Conservation (phyloP, 2,329 filamentous ascomycete genomes). For the Neonectria sp. region DNA sequence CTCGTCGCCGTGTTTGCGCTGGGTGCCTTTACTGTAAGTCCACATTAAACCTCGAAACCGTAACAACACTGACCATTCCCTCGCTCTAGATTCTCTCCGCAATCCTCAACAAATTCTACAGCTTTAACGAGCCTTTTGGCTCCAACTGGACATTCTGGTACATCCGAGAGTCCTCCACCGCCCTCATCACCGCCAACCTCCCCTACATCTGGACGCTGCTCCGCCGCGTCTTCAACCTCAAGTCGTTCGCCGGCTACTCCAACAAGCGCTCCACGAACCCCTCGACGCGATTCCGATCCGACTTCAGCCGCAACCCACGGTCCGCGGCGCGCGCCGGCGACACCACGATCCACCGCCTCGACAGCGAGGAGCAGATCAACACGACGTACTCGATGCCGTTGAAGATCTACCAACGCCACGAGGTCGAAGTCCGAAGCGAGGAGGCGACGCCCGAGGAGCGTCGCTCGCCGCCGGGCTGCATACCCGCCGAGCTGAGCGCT, state of each 20-base stretch:
- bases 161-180: slow-evolving; percentile 60
- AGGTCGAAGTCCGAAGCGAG: slow-evolving; percentile 49
- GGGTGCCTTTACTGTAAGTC: slow-evolving; percentile 62
- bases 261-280: slow-evolving; percentile 47
- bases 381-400: slow-evolving; percentile 51
- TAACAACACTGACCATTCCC: slow-evolving; percentile 20
- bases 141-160: slow-evolving; percentile 60
- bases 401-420: slow-evolving; percentile 55
- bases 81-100: slow-evolving; percentile 62
- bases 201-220: slow-evolving; percentile 59
- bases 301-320: slow-evolving; percentile 45
- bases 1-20: slow-evolving; percentile 63
- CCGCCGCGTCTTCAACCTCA: slow-evolving; percentile 54
- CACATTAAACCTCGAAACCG: too few species aligned
- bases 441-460: slow-evolving; percentile 42
- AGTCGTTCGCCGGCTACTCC: slow-evolving; percentile 52
- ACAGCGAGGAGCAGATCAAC: slow-evolving; percentile 58
- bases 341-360: slow-evolving; percentile 45
- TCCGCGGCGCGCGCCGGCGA: slow-evolving; percentile 46
- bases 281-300: slow-evolving; percentile 45
- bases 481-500: slow-evolving; percentile 35
- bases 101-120: slow-evolving; percentile 62
- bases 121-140: slow-evolving; percentile 57
- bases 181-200: slow-evolving; percentile 59
- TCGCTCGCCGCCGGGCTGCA: slow-evolving; percentile 38